Percentiles rank a stretch among this genome's conserved stretches.
phyloP scores from a whole-genome alignment of 148 eudicot species.

The Camellia japonica region DNA sequence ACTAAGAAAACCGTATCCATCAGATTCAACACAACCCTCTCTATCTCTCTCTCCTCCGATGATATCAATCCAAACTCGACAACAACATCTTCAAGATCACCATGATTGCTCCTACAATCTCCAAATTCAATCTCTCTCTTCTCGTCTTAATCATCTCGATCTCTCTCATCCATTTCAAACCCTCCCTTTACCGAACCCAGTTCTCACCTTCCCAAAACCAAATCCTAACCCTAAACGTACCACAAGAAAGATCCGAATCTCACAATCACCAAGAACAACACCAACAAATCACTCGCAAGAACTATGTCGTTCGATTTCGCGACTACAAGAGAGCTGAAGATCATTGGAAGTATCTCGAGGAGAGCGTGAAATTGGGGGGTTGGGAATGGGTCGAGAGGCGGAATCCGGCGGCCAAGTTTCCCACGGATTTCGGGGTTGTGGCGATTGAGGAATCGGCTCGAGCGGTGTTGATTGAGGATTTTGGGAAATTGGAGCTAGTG shows the following conservation, averaged over 20 bases:
- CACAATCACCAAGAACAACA: slow-evolving; percentile 10
- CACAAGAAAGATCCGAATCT: neutral
- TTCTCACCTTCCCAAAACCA: slow-evolving; percentile 15
- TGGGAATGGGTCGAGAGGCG: slow-evolving; percentile 87
- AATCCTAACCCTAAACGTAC: slow-evolving; percentile 41
- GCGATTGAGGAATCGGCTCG: slow-evolving; percentile 37
- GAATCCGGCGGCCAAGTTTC: slow-evolving; percentile 68
- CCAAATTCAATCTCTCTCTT: slow-evolving; percentile 28
- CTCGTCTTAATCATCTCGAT: slow-evolving; percentile 33
- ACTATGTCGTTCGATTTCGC: slow-evolving; percentile 66
- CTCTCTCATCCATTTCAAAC: slow-evolving; percentile 21
- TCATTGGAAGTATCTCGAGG: slow-evolving; percentile 47
- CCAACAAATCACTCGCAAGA: slow-evolving; percentile 17
- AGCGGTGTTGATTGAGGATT: slow-evolving; percentile 38
- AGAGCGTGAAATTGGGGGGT: slow-evolving; percentile 29
- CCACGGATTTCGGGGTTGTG: slow-evolving; percentile 83
- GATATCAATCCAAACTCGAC: neutral
- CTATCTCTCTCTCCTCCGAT: no score
- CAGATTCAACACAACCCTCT: no score
- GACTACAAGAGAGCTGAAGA: slow-evolving; percentile 51
- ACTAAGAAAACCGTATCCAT: no score
- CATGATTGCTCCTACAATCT: slow-evolving; percentile 38
- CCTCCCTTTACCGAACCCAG: neutral
- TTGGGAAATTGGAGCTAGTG: slow-evolving; percentile 48
- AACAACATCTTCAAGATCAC: slow-evolving; percentile 1